These are phyloP conservation scores for Fusarium chaquense DNA, from an alignment of 2,329 filamentous ascomycete genomes.

Conservation along the genomic window DNA sequence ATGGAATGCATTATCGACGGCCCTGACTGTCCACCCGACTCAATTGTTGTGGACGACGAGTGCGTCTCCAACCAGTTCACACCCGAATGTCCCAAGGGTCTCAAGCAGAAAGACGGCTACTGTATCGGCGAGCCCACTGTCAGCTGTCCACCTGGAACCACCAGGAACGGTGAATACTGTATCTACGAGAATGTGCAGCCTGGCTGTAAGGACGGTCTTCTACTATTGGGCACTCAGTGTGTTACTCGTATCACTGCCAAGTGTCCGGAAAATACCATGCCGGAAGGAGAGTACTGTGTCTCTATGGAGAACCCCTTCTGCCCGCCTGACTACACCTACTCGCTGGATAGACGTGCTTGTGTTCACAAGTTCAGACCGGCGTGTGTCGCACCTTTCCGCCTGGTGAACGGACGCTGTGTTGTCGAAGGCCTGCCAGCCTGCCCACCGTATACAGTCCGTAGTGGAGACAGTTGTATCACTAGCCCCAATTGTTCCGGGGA, in stretches of 20 bases:
- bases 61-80: background rate
- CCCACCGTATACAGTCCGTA: background rate
- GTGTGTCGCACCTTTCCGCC: background rate
- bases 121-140: background rate
- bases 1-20: background rate
- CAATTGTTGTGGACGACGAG: background rate
- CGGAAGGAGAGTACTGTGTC: conserved; percentile 4
- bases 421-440: background rate
- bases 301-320: background rate
- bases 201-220: background rate
- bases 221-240: background rate
- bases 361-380: background rate
- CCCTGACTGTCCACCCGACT: background rate
- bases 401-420: background rate
- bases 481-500: background rate
- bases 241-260: background rate
- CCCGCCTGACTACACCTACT: background rate
- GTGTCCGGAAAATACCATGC: background rate
- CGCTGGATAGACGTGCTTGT: background rate
- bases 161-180: conserved; percentile 2
- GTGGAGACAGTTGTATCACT: background rate
- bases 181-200: background rate
- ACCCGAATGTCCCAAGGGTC: background rate
- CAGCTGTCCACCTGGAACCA: conserved; percentile 1
- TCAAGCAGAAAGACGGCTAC: background rate